Conservation (phyloP, 2,329 filamentous ascomycete genomes). For the Thelonectria blattea region DNA sequence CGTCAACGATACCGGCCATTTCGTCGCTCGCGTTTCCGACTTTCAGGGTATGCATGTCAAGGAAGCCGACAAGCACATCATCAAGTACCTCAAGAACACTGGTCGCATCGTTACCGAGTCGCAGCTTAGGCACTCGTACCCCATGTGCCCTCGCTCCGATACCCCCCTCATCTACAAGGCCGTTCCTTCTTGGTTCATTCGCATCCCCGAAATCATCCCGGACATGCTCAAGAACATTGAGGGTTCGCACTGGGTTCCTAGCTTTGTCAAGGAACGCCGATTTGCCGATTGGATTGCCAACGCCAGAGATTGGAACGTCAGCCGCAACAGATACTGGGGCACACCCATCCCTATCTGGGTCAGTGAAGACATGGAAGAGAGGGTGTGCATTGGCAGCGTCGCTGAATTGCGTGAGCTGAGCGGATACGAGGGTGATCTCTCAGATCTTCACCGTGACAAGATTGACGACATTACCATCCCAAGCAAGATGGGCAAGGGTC, state of each 20-base stretch:
- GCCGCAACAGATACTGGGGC: constrained; percentile 93
- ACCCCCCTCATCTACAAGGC: constrained; percentile 92
- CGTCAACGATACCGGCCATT: constrained; percentile 83
- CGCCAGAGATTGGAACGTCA: constrained; percentile 94
- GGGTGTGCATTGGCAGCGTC: constrained; percentile 84
- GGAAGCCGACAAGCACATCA: constrained; percentile 89
- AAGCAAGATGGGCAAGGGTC: constrained; percentile 84
- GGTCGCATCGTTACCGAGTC: constrained; percentile 84
- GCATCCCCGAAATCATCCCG: constrained; percentile 81
- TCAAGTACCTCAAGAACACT: constrained; percentile 81
- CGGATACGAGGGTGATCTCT: constrained; percentile 82
- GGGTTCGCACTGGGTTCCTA: constrained; percentile 88
- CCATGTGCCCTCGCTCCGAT: constrained; percentile 94
- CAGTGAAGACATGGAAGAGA: constrained; percentile 85
- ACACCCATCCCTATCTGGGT: constrained; percentile 92
- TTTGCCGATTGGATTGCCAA: constrained; percentile 92
- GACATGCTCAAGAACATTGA: constrained; percentile 92
- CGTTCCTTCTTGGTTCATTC: constrained; percentile 94
- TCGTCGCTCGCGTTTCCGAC: constrained; percentile 77
- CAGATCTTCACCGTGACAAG: constrained; percentile 89
- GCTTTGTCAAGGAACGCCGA: constrained; percentile 86
- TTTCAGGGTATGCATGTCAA: constrained; percentile 91
- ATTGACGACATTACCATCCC: constrained; percentile 95
- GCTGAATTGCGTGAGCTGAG: constrained; percentile 84
- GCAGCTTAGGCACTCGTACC: constrained; percentile 89